These are phyloP conservation scores for Penicillium verrucosum DNA, from an alignment of 2,329 filamentous ascomycete species.

Conservation along the genomic window DNA sequence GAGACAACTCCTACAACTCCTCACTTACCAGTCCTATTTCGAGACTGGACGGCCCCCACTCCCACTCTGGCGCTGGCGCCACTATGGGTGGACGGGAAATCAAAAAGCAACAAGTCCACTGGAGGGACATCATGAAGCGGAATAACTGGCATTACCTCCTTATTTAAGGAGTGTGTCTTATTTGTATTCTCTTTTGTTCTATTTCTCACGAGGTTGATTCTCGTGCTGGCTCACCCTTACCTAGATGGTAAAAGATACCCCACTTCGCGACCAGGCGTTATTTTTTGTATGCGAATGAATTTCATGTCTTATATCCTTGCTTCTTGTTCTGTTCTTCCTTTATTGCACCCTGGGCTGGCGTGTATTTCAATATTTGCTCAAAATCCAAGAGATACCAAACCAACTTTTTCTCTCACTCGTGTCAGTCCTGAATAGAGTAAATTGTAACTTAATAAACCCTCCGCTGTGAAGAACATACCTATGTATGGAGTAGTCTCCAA, in stretches of 20 bases:
- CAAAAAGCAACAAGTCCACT: conserved; percentile 69
- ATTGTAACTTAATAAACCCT: background rate
- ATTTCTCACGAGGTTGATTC: background rate
- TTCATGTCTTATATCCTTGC: background rate
- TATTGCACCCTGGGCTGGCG: too few species aligned
- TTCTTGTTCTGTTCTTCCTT: too few species aligned
- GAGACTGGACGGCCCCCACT: background rate
- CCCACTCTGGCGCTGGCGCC: background rate
- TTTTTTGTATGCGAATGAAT: background rate
- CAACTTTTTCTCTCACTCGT: background rate
- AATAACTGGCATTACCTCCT: conserved; percentile 92
- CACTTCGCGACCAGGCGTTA: background rate
- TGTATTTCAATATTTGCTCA: too few species aligned
- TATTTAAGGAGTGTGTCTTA: conserved; percentile 55
- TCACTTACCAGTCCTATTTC: background rate
- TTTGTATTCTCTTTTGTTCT: background rate
- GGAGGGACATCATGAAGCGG: conserved; percentile 88
- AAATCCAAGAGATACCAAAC: background rate
- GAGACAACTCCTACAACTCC: conserved; percentile 1
- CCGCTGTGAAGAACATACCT: background rate
- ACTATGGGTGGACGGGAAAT: conserved; percentile 16
- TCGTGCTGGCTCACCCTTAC: background rate
- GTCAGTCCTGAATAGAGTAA: background rate
- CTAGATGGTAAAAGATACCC: background rate
- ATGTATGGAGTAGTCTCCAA: background rate